phyloP scores from a whole-genome alignment of 495 filamentous ascomycete species.

The Neurospora cerealis region DNA sequence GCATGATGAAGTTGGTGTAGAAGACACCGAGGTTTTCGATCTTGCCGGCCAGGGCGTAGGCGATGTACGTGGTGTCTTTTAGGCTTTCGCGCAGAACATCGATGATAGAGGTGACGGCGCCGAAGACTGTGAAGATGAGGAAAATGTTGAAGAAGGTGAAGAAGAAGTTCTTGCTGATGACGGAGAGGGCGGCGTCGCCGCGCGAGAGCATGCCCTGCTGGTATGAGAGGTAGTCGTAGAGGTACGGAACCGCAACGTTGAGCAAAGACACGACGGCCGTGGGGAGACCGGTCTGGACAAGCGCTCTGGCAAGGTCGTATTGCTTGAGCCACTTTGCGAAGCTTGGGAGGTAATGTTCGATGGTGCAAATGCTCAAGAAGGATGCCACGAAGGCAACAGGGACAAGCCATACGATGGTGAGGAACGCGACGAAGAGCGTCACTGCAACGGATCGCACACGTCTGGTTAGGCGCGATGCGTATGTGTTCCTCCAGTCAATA shows the following conservation, averaged over 20 bases:
- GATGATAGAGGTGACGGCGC: slow-evolving; percentile 66
- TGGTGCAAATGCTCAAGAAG: slow-evolving; percentile 65
- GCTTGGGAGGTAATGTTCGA: slow-evolving; percentile 60
- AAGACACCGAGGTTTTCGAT: slow-evolving; percentile 66
- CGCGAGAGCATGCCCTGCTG: slow-evolving; percentile 90
- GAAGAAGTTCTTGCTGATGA: slow-evolving; percentile 98
- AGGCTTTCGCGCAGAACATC: slow-evolving; percentile 61
- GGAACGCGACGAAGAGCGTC: slow-evolving; percentile 66
- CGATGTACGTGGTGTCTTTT: slow-evolving; percentile 68
- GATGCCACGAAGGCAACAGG: slow-evolving; percentile 74
- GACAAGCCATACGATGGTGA: slow-evolving; percentile 84
- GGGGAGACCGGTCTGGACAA: slow-evolving; percentile 81
- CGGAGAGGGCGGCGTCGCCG: slow-evolving; percentile 87
- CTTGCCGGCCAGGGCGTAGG: slow-evolving; percentile 62
- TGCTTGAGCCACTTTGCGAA: slow-evolving; percentile 55
- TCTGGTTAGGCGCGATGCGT: slow-evolving; percentile 62
- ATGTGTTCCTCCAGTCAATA: slow-evolving; percentile 89
- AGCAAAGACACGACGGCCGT: slow-evolving; percentile 76
- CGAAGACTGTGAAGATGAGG: slow-evolving; percentile 84
- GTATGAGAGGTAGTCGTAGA: slow-evolving; percentile 89
- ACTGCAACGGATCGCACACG: slow-evolving; percentile 72
- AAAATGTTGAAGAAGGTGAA: slow-evolving; percentile 99
- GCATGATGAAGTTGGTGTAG: slow-evolving; percentile 89
- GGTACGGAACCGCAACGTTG: slow-evolving; percentile 80
- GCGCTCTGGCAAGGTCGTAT: slow-evolving; percentile 57